Base-by-base conservation (phyloP, 108 stramenopile genomes). In the Cyclotella kingstonii region DNA sequence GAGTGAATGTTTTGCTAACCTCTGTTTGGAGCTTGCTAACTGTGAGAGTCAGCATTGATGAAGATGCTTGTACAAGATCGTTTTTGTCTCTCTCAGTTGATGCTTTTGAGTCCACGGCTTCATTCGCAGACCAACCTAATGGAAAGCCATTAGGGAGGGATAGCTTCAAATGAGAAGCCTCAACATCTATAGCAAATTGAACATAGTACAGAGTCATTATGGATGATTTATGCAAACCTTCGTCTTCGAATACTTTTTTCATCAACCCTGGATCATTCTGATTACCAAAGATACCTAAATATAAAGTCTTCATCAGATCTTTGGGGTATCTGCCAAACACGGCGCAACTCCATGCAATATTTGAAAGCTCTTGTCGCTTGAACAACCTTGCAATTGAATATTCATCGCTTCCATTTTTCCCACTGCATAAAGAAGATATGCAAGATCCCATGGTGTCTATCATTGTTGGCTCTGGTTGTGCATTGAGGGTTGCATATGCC, bases 401-500 rank as follows among this genome's bases (percentile, higher is more conserved):
- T 39, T 66, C 78, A 56, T 70, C 49, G 22, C 48, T 44, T 35
- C 48, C 56, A 38, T 69, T 65, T 55, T 67, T 66, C 21, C 62
- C 45, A 17, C 61, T 30, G 41, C 80, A 73, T 34, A 60, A 31
- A 23, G 59, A 53, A 28, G 49, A 25, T 25, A 82, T 54, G 57
- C 82, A 78, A 10, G 73, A 69, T 33, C 79, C 51, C n/a, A 82
- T 21, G 9, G 49, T 57, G 36, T 82, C 79, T 28, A 84, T 35
- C 50, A 87, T 57, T 15, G 52, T 63, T 31, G 45, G 52, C 5
- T 60, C 58, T 31, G 75, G 61, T 31, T 47, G 70, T 34, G 68
- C 65, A 61, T 89, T 82, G 5, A 92, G 59, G 40, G 82, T 89
- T 48, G 86, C 88, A 47, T 85, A 66, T 6, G 84, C 62, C 91